phyloP scores from a whole-genome alignment of 139 green algal species.

The Picochlorum costavermella region DNA sequence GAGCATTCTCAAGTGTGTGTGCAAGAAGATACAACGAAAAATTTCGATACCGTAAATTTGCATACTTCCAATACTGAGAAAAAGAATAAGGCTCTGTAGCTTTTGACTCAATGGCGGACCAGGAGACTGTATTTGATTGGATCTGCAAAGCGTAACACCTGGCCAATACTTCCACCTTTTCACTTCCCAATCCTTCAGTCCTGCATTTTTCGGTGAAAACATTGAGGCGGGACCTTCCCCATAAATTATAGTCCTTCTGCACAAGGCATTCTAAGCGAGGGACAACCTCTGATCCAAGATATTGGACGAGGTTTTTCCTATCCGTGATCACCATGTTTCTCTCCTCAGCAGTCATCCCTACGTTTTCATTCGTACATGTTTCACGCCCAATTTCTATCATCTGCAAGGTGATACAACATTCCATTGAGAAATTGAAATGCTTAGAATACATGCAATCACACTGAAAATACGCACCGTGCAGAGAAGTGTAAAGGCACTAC shows the following conservation, averaged over 20 bases:
- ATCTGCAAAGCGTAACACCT: conserved; percentile 11
- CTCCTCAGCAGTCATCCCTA: neutral
- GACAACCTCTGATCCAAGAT: neutral
- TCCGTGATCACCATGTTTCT: neutral
- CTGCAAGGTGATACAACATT: neutral
- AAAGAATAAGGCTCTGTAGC: conserved; percentile 6
- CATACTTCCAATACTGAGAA: conserved; percentile 8
- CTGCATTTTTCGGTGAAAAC: too few relatives aligned
- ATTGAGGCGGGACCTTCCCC: neutral
- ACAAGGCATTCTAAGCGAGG: conserved; percentile 9
- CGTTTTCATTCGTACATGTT: neutral
- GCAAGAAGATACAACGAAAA: conserved; percentile 10
- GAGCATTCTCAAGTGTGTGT: conserved; percentile 1
- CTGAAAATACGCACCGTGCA: too few relatives aligned
- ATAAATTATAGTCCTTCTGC: conserved; percentile 7
- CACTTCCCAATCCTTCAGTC: conserved; percentile 2
- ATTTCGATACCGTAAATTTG: conserved; percentile 9
- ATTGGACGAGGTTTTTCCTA: neutral
- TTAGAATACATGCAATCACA: too few relatives aligned
- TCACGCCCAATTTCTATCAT: neutral
- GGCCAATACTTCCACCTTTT: conserved; percentile 12
- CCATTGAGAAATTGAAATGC: too few relatives aligned
- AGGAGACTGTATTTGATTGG: neutral
- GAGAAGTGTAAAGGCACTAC: too few relatives aligned
- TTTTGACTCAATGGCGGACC: neutral